Evolutionary conservation across 208 protist genomes (phyloP).

Genomic region (Leishmania arabica): DNA sequence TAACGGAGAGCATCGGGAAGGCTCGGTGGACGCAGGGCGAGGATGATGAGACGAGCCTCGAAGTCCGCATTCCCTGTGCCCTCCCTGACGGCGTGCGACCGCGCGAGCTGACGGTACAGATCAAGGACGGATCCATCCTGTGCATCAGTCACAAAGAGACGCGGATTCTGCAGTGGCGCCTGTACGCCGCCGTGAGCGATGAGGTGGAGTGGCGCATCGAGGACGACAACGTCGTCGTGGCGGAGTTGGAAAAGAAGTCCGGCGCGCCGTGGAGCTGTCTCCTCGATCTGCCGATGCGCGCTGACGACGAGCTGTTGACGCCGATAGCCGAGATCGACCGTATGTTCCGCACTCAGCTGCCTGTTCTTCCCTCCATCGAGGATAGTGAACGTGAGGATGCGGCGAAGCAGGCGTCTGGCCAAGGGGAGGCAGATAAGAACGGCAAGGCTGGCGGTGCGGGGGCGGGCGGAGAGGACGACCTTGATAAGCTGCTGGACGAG

Average conservation of each 20-base stretch:
- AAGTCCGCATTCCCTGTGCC: conserved; percentile 74
- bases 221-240: conserved; percentile 54
- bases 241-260: conserved; percentile 71
- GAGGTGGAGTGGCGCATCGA: conserved; percentile 88
- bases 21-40: conserved; percentile 73
- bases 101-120: conserved; percentile 72
- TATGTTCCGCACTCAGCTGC: conserved; percentile 74
- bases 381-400: conserved; percentile 20
- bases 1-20: conserved; percentile 65
- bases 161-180: conserved; percentile 82
- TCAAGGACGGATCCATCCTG: conserved; percentile 79
- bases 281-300: conserved; percentile 68
- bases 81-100: conserved; percentile 67
- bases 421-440: conserved; percentile 26
- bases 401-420: conserved; percentile 39
- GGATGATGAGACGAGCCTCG: conserved; percentile 59
- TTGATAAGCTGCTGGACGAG: conserved; percentile 81
- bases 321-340: conserved; percentile 54
- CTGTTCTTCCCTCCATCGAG: conserved; percentile 49
- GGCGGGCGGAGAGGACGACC: conserved; percentile 53
- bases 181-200: conserved; percentile 64
- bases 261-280: conserved; percentile 72
- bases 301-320: conserved; percentile 61
- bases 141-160: conserved; percentile 69
- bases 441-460: conserved; percentile 4